Conservation (phyloP, 305 asterid genomes). For the Fraxinus paxiana region DNA sequence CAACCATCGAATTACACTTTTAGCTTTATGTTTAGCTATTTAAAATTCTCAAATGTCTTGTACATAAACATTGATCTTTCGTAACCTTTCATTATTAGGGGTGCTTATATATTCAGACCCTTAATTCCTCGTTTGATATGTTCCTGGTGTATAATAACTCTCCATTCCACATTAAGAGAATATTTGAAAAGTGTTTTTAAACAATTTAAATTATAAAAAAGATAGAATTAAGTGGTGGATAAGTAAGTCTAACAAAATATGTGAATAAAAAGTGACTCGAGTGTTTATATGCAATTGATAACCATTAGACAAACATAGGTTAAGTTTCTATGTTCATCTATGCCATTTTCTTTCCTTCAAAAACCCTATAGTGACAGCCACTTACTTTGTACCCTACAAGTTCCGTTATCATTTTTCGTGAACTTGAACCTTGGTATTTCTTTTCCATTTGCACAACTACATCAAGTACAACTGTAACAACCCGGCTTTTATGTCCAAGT, state of each 20-base stretch:
- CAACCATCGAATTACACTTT: background rate
- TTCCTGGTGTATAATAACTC: background rate
- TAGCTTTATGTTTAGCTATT: background rate
- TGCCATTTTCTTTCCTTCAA: background rate
- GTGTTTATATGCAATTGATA: background rate
- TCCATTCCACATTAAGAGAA: background rate
- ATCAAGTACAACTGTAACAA: background rate
- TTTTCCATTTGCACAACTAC: background rate
- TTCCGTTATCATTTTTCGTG: background rate
- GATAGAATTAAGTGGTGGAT: background rate
- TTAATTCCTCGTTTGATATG: background rate
- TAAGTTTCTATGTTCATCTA: background rate
- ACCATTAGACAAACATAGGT: background rate
- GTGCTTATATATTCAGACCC: background rate
- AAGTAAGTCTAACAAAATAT: background rate
- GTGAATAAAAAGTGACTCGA: background rate
- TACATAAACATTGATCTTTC: background rate
- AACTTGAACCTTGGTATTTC: background rate
- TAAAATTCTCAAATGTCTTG: background rate
- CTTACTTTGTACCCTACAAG: background rate
- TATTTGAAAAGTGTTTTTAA: background rate
- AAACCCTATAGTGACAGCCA: background rate
- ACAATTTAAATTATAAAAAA: background rate
- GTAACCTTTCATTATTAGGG: background rate
- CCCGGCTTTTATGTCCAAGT: background rate